Conservation (phyloP, 2,329 filamentous ascomycete genomes). For the Clarireedia homoeocarpa region DNA sequence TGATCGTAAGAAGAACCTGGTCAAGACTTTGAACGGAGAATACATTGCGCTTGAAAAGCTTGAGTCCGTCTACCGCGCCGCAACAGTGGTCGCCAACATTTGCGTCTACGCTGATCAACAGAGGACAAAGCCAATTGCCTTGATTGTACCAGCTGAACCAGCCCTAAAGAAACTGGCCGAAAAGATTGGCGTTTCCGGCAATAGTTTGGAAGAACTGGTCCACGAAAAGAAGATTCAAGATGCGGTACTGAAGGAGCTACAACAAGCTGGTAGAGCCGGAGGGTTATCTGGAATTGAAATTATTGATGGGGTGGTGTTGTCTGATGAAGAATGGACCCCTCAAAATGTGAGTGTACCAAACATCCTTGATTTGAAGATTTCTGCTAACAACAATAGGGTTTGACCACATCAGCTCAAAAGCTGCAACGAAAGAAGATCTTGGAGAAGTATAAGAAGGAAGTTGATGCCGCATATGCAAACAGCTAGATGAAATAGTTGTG, state of each 20-base stretch:
- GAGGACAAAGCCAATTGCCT: constrained; percentile 70
- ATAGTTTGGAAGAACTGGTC: constrained; percentile 57
- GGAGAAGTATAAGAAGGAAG: constrained; percentile 51
- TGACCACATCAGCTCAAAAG: constrained; percentile 65
- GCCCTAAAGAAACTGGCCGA: constrained; percentile 52
- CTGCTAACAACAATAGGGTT: constrained; percentile 40
- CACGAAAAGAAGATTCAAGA: constrained; percentile 56
- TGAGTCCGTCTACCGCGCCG: constrained; percentile 81
- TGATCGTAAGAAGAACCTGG: constrained; percentile 41
- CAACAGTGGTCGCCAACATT: constrained; percentile 73
- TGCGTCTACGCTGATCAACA: constrained; percentile 76
- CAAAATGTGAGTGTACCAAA: constrained; percentile 57
- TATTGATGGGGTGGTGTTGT: constrained; percentile 67
- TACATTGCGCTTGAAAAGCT: constrained; percentile 97
- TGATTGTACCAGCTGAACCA: constrained; percentile 65
- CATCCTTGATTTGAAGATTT: constrained; percentile 28
- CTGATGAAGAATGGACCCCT: constrained; percentile 84
- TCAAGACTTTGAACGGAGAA: constrained; percentile 73
- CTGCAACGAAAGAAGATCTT: constrained; percentile 63
- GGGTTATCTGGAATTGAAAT: constrained; percentile 66
- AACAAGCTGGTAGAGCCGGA: constrained; percentile 54
- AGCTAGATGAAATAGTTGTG: constrained; percentile 11
- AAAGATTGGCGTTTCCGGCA: constrained; percentile 54
- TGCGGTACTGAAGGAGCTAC: constrained; percentile 59
- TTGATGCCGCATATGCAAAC: constrained; percentile 34